Evolutionary conservation across 441 rosid species (phyloP), one percentile per base, ranked within the genome.

Genomic region (Adansonia grandidieri): DNA sequence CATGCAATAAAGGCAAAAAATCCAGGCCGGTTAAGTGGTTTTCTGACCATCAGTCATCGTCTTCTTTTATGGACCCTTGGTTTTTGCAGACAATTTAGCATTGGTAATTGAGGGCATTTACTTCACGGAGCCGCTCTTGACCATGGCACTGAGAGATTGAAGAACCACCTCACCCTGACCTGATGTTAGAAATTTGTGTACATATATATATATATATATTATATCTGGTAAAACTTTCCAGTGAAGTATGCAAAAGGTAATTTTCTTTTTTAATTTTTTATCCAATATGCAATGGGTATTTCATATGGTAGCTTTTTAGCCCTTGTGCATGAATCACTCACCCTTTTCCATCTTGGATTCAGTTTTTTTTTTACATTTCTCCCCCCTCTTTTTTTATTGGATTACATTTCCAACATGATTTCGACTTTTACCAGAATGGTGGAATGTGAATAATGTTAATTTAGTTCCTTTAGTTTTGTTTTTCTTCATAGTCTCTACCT

Each of bases 21-120:
- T 6, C 60, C 15, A 50, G 58, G 65, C 80, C 83, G 80, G 66
- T 63, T 80, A 76, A 56, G 47, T 66, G 28, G 83, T 62, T 76
- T 74, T 24, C 3, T 57, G 47, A 37, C 48, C 73, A 68, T 4
- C 3, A 44, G 37, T 32, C 37, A 32, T 68, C 73, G 57, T 17
- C 22, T 32, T 37, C 37, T 56, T 2, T 13, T 50, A 17, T 51
- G 74, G 74, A 70, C 74, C 44, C n/a, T 67, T 42, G 51, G 9
- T 17, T 67, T 1, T 45, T 40, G 37, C 11, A 63, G 37, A 32
- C 68, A 63, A 62, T 14, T 37, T 14, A 50, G 17, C 32, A 11
- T 69, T 32, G 20, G 11, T 3, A n/a, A 17, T 54, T 37, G 64
- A 64, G 17, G n/a, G 19, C 51, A 72, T 72, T 72, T 17, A 72